Evolutionary conservation across 108 stramenopile species (phyloP).

Genomic region (Nannochloropsis gaditana): DNA sequence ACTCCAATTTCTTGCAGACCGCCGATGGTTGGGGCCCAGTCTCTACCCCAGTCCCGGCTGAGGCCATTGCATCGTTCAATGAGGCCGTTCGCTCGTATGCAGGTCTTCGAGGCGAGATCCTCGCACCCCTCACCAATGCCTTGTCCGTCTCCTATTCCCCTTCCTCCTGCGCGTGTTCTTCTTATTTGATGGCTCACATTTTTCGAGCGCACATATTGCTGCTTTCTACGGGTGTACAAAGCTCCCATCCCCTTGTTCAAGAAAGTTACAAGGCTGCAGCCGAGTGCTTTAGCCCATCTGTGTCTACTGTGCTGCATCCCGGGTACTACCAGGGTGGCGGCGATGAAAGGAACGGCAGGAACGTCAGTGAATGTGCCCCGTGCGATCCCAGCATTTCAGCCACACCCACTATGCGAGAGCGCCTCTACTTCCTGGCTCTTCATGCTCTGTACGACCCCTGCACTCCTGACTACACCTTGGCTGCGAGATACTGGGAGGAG

Average conservation of each 20-base stretch:
- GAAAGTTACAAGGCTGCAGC: neutral
- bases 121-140: neutral
- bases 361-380: neutral
- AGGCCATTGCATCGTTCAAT: neutral
- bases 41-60: neutral
- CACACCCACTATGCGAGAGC: neutral
- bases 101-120: neutral
- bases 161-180: neutral
- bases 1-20: too few relatives aligned
- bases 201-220: neutral
- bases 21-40: neutral
- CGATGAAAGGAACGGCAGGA: neutral
- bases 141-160: neutral
- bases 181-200: slow-evolving; percentile 1
- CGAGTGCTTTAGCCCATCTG: neutral
- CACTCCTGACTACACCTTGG: neutral
- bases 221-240: neutral
- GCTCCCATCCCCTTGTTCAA: neutral
- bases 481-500: neutral
- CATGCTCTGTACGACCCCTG: neutral
- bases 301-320: neutral
- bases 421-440: neutral
- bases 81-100: neutral
- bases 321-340: neutral
- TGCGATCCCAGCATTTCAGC: too few relatives aligned